Conservation (phyloP, 495 filamentous ascomycete species). For the Lepraria neglecta region DNA sequence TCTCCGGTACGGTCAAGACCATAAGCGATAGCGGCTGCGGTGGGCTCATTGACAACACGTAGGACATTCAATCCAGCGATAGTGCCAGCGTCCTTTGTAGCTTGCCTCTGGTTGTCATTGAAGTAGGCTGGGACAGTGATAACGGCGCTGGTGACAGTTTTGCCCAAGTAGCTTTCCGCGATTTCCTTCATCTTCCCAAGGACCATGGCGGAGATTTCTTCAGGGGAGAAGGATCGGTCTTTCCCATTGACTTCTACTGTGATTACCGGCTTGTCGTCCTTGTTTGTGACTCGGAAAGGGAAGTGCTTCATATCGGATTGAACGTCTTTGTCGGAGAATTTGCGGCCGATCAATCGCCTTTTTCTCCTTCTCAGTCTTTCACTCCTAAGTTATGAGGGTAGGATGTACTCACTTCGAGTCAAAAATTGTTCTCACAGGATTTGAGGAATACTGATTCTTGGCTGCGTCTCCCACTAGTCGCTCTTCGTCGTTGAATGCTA, state of each 20-base stretch:
- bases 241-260: conserved; percentile 68
- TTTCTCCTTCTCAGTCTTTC: neutral
- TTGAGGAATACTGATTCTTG: conserved; percentile 97
- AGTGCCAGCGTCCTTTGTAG: conserved; percentile 91
- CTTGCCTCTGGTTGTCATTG: conserved; percentile 98
- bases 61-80: conserved; percentile 87
- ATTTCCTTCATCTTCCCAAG: conserved; percentile 97
- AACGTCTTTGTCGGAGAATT: conserved; percentile 78
- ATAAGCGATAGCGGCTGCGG: conserved; percentile 53
- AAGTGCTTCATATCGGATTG: conserved; percentile 84
- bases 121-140: conserved; percentile 98
- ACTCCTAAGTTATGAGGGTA: too few species aligned
- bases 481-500: conserved; percentile 97
- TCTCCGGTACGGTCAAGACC: conserved; percentile 71
- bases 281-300: conserved; percentile 77
- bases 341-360: conserved; percentile 75
- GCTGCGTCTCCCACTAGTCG: conserved; percentile 96
- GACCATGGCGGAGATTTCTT: conserved; percentile 35
- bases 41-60: conserved; percentile 94
- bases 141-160: conserved; percentile 84
- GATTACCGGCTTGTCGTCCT: conserved; percentile 76
- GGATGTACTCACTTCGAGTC: conserved; percentile 61
- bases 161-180: conserved; percentile 8
- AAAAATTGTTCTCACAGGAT: conserved; percentile 82
- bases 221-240: conserved; percentile 47